These are phyloP conservation scores for Aurantiochytrium sp. DNA, from an alignment of 108 stramenopile species.

Conservation along the genomic window DNA sequence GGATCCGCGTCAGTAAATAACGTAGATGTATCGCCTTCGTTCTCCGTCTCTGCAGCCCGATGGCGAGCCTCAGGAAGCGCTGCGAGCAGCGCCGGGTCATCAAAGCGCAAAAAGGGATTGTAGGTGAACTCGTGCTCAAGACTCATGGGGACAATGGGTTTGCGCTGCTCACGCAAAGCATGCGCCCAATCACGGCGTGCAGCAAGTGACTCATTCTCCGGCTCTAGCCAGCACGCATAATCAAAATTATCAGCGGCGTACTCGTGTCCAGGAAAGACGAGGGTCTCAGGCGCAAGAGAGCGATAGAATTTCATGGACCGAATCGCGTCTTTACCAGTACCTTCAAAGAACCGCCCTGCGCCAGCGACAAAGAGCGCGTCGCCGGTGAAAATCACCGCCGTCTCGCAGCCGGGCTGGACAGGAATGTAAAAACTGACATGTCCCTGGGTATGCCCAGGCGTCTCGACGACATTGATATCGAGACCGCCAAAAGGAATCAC, in stretches of 20 bases:
- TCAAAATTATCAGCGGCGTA: slow-evolving; percentile 56
- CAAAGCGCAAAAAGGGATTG: slow-evolving; percentile 60
- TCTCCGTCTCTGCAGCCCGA: background rate
- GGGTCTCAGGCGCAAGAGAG: slow-evolving; percentile 45
- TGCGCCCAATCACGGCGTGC: slow-evolving; percentile 36
- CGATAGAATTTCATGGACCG: slow-evolving; percentile 30
- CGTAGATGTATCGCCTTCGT: background rate
- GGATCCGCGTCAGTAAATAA: background rate
- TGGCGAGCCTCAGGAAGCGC: background rate
- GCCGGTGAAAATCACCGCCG: slow-evolving; percentile 48
- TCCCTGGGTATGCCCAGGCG: background rate
- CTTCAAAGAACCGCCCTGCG: slow-evolving; percentile 47
- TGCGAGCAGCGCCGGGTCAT: background rate
- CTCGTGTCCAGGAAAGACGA: slow-evolving; percentile 62
- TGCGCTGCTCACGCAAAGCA: background rate
- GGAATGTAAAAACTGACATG: background rate
- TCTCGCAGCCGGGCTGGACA: background rate
- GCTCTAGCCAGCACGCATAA: slow-evolving; percentile 54
- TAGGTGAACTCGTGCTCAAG: slow-evolving; percentile 45
- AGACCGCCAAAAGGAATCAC: background rate
- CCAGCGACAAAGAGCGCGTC: slow-evolving; percentile 64
- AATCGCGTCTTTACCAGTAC: slow-evolving; percentile 32
- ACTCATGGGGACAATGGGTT: slow-evolving; percentile 43
- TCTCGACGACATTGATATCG: background rate
- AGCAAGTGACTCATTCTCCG: slow-evolving; percentile 34